phyloP scores from a whole-genome alignment of 768 basidiomycete genomes.

The Candolleomyces aberdarensis region DNA sequence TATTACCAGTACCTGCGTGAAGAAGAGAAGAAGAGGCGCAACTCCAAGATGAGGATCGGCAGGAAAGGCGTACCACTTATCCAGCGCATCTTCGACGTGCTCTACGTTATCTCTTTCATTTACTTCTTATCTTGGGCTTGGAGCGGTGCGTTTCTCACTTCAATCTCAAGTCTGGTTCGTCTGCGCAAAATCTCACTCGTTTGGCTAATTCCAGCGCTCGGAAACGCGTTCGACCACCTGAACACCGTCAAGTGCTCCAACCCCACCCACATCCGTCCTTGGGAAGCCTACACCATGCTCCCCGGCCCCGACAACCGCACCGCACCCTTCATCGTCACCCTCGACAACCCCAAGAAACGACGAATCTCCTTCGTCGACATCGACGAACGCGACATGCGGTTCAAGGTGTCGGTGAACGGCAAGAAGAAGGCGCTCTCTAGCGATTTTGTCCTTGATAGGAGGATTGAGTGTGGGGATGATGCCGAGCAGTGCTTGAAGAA shows the following conservation, averaged over 20 bases:
- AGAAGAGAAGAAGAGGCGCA: not conserved
- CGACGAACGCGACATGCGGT: slow-evolving; percentile 11
- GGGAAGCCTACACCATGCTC: not conserved
- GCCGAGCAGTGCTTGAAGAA: slow-evolving; percentile 1
- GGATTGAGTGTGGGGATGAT: slow-evolving; percentile 1
- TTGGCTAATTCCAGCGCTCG: not conserved
- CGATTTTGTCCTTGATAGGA: slow-evolving; percentile 6
- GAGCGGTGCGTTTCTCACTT: not conserved
- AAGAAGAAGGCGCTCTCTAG: slow-evolving; percentile 6
- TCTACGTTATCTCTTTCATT: not conserved
- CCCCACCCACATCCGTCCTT: not conserved
- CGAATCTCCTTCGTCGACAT: slow-evolving; percentile 9
- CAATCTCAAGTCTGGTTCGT: not conserved
- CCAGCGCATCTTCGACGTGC: not conserved
- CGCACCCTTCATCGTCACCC: not conserved
- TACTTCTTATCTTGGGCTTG: not conserved
- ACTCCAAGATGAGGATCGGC: not conserved
- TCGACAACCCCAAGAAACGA: not conserved
- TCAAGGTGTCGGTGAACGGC: slow-evolving; percentile 7
- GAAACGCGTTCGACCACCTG: not conserved
- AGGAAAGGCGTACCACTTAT: not conserved
- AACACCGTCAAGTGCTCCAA: not conserved
- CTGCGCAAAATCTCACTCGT: not conserved
- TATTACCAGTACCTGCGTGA: too few species aligned
- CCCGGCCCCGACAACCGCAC: not conserved